Evolutionary conservation across 495 filamentous ascomycete species (phyloP).

Genomic region (Parmelia sp.): DNA sequence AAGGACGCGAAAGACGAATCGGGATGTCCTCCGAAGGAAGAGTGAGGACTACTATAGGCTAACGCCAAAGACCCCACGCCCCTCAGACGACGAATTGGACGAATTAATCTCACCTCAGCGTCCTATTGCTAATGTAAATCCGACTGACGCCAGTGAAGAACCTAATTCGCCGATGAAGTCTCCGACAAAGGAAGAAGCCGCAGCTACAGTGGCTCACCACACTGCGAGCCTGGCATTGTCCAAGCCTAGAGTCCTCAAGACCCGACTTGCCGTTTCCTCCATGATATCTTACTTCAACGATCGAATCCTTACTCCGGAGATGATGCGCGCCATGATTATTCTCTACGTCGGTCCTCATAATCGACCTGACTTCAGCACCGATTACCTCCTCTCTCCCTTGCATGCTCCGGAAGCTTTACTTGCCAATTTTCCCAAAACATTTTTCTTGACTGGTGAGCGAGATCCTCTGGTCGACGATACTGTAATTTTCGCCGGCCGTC

Average conservation of each 20-base stretch:
- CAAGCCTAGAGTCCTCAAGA: conserved; percentile 66
- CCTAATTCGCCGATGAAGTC: conserved; percentile 17
- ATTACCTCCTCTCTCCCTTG: conserved; percentile 83
- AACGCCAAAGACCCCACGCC: conserved; percentile 60
- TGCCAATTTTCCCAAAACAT: conserved; percentile 79
- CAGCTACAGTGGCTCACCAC: conserved; percentile 28
- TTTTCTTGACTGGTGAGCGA: conserved; percentile 88
- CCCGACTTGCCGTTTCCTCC: conserved; percentile 82
- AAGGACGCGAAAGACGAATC: conserved; percentile 67
- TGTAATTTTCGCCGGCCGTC: conserved; percentile 83
- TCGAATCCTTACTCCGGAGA: conserved; percentile 88
- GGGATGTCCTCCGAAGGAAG: conserved; percentile 67
- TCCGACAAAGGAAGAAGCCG: conserved; percentile 28
- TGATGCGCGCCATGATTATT: conserved; percentile 99
- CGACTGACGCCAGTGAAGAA: conserved; percentile 9
- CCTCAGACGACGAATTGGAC: conserved; percentile 56
- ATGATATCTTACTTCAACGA: conserved; percentile 98
- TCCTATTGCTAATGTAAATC: conserved; percentile 6
- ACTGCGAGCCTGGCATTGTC: conserved; percentile 40
- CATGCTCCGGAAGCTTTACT: conserved; percentile 80
- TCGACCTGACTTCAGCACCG: conserved; percentile 84
- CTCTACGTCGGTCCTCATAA: conserved; percentile 91
- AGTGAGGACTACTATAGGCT: conserved; percentile 60
- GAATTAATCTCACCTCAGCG: conserved; percentile 22
- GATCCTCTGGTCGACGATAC: conserved; percentile 96